These are phyloP conservation scores for Candolleomyces eurysporus DNA, from an alignment of 768 basidiomycete species.

Conservation along the genomic window DNA sequence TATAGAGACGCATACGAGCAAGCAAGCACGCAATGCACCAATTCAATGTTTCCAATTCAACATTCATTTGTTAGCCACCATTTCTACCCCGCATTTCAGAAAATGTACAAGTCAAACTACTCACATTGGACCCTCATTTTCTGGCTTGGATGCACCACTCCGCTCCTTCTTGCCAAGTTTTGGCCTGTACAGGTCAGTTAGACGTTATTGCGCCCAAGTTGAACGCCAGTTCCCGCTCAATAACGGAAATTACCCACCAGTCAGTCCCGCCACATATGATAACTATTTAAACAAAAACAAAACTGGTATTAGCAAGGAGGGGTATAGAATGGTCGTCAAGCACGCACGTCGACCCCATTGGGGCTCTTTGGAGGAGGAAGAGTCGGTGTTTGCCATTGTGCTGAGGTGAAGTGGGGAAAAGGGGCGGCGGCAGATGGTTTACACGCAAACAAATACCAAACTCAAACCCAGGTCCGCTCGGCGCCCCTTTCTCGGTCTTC, in stretches of 20 bases:
- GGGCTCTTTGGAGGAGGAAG: slow-evolving; percentile 22
- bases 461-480: slow-evolving; percentile 6
- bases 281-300: slow-evolving; percentile 40
- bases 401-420: slow-evolving; percentile 7
- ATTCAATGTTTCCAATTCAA: slow-evolving; percentile 3
- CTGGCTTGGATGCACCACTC: slow-evolving; percentile 42
- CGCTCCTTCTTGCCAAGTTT: slow-evolving; percentile 76
- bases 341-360: slow-evolving; percentile 45
- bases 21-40: slow-evolving; percentile 2
- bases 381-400: slow-evolving; percentile 12
- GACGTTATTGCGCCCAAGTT: not conserved
- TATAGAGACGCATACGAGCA: not conserved
- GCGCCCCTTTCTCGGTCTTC: slow-evolving; percentile 1
- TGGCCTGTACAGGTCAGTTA: slow-evolving; percentile 47
- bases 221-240: slow-evolving; percentile 14
- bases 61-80: slow-evolving; percentile 1
- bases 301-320: slow-evolving; percentile 17
- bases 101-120: slow-evolving; percentile 12
- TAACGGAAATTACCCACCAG: slow-evolving; percentile 57
- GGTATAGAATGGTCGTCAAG: slow-evolving; percentile 11
- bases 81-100: not conserved
- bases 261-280: slow-evolving; percentile 85
- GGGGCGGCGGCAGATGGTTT: not conserved
- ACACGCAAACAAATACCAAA: slow-evolving; percentile 13
- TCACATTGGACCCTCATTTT: slow-evolving; percentile 38